Evolutionary conservation across 2,329 filamentous ascomycete species (phyloP), one percentile per base, ranked within the genome.

Genomic region (Penicillium sumatraense): DNA sequence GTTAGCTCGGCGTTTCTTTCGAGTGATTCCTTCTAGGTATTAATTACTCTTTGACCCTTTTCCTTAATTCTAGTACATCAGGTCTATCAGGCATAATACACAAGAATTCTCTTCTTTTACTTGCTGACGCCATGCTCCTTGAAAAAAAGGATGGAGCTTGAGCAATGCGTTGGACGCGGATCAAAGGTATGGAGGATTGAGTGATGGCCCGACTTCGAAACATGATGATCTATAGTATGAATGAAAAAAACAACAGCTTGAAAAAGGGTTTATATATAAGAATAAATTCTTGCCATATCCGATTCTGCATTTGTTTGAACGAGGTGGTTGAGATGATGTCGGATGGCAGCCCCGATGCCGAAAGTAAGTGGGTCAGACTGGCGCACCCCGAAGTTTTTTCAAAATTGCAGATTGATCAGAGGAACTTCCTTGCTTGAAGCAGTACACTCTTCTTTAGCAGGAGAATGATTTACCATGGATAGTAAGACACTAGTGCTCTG

Each of bases 81-180:
- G 58, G 50, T 18, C 57, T 55, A 33, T 62, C 58, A 14, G 58
- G 60, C 6, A 62, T 40, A 2, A 59, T 60, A 16, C 58, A 60
- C 1, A 59, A 46, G 5, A 54, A 60, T 14, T 57, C 58, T 40
- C 36, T 49, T 45, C 27, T 49, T 16, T 53, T 53, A 24, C 44
- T 8, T 13, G 36, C 33, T 21, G 27, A 26, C 26, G 45, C 14
- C 26, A 48, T 44, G 21, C 21, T 18, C 23, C 38, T 41, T 14
- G n/a, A 44, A 11, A 44, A n/a, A 24, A 21, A 24, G 18, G 1
- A 14, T 9, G 38, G 20, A 9, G 10, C n/a, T 31, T 31, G 29
- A 31, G 13, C 29, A 31, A 14, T 23, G 2, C 18, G 11, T 41
- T 21, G 38, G 13, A 23, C 29, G n/a, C 38, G 13, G 9, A 21